Conservation (phyloP, 257 asterid species). For the Fraxinus quadrangulata region DNA sequence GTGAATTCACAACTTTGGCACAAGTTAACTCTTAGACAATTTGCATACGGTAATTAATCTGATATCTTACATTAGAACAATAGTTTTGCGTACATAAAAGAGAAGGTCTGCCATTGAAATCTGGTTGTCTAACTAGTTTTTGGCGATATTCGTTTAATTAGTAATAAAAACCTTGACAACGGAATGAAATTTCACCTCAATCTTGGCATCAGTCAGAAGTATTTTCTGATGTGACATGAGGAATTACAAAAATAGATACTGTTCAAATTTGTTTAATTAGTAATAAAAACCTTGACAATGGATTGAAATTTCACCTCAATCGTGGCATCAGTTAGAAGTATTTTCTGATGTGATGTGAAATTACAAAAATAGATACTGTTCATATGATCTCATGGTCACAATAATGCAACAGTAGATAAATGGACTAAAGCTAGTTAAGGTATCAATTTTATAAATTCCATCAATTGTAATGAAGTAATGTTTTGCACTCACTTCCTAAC, state of each 20-base stretch:
- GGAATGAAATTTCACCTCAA: neutral
- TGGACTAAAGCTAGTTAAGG: neutral
- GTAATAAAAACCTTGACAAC: slow-evolving; percentile 7
- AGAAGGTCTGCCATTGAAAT: neutral
- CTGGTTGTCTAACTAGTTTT: neutral
- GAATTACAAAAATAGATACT: neutral
- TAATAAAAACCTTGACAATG: slow-evolving; percentile 1
- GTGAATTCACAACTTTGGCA: neutral
- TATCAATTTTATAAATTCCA: neutral
- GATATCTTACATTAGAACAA: neutral
- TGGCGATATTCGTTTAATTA: neutral
- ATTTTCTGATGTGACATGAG: slow-evolving; percentile 4
- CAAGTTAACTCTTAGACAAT: neutral
- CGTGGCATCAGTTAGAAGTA: slow-evolving; percentile 5
- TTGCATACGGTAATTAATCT: neutral
- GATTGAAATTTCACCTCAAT: neutral
- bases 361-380: neutral
- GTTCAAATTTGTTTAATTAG: neutral
- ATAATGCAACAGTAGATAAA: neutral
- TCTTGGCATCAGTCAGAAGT: slow-evolving; percentile 2
- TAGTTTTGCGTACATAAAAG: neutral
- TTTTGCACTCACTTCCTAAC: neutral
- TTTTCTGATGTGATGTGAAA: slow-evolving; percentile 3
- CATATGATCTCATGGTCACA: neutral
- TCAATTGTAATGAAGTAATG: neutral